Conservation (phyloP, 31 red algal species). For the Bonnemaisonia californica region DNA sequence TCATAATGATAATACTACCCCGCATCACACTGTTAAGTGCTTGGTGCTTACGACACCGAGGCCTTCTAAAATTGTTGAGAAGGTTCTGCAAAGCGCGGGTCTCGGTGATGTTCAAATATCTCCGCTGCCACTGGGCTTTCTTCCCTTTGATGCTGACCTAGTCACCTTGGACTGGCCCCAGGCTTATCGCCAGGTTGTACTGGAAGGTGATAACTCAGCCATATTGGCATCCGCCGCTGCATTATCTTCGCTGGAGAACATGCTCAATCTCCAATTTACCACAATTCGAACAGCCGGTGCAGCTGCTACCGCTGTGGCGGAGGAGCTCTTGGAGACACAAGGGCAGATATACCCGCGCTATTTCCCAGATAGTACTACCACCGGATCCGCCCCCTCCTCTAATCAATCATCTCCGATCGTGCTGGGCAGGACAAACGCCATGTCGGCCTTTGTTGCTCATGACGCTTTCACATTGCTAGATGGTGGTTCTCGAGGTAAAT, state of each 20-base stretch:
- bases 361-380: conserved; percentile 1
- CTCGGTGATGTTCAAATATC: conserved; percentile 27
- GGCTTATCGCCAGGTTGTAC: conserved; percentile 65
- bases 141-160: conserved; percentile 79
- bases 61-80: conserved; percentile 61
- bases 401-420: conserved; percentile 31
- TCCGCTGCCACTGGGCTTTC: conserved; percentile 66
- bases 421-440: conserved; percentile 1
- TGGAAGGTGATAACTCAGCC: conserved; percentile 81
- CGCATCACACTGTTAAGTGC: conserved; percentile 4
- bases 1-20: neutral
- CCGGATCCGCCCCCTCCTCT: conserved; percentile 37
- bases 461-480: conserved; percentile 12
- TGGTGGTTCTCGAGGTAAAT: neutral
- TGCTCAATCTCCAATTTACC: conserved; percentile 40
- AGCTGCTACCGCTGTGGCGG: conserved; percentile 64
- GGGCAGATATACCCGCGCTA: conserved; percentile 40
- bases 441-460: conserved; percentile 4
- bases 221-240: conserved; percentile 67
- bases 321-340: conserved; percentile 62
- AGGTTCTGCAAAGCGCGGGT: conserved; percentile 30
- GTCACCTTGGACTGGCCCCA: conserved; percentile 79
- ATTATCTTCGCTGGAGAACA: conserved; percentile 43
- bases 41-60: conserved; percentile 69
- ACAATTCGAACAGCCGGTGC: conserved; percentile 72